phyloP scores from a whole-genome alignment of 2,329 filamentous ascomycete genomes.

The Sordariomycetes sp. region DNA sequence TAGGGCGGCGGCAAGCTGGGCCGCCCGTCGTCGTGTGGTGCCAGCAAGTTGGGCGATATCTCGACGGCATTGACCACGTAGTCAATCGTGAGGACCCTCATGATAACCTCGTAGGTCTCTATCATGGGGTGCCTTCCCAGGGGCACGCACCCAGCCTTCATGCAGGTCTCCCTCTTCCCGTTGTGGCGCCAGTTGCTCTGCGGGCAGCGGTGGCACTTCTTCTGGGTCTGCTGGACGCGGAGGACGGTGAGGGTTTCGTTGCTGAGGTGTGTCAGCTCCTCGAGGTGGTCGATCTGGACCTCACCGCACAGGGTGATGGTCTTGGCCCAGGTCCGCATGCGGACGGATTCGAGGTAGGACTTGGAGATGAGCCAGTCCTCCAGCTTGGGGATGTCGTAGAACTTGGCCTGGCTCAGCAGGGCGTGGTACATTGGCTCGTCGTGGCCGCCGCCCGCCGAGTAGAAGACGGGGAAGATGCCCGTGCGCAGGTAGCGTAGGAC shows the following conservation, averaged over 20 bases:
- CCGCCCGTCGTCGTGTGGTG: too few species aligned
- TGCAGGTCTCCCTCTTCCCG: slow-evolving; percentile 2
- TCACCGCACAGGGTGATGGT: slow-evolving; percentile 3
- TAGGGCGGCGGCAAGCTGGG: too few species aligned
- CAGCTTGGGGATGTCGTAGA: slow-evolving; percentile 17
- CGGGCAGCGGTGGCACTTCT: slow-evolving; percentile 1
- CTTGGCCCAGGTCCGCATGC: not conserved
- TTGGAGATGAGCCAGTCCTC: slow-evolving; percentile 13
- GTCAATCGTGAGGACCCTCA: slow-evolving; percentile 14
- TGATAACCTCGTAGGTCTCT: slow-evolving; percentile 6
- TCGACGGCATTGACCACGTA: not conserved
- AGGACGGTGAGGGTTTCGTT: slow-evolving; percentile 2
- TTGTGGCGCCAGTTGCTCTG: slow-evolving; percentile 3
- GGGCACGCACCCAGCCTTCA: not conserved
- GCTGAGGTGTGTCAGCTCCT: not conserved
- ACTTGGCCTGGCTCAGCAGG: slow-evolving; percentile 20
- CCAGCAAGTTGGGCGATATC: too few species aligned
- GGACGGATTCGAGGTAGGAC: slow-evolving; percentile 3
- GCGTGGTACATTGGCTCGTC: slow-evolving; percentile 22
- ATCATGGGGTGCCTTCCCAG: too few species aligned
- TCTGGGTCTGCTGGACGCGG: not conserved
- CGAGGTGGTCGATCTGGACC: slow-evolving; percentile 4
- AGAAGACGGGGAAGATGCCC: slow-evolving; percentile 23
- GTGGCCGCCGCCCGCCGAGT: slow-evolving; percentile 15
- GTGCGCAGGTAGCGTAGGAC: slow-evolving; percentile 23